These are phyloP conservation scores for Termitomyces sp. DNA, from an alignment of 768 basidiomycete species.

Conservation along the genomic window DNA sequence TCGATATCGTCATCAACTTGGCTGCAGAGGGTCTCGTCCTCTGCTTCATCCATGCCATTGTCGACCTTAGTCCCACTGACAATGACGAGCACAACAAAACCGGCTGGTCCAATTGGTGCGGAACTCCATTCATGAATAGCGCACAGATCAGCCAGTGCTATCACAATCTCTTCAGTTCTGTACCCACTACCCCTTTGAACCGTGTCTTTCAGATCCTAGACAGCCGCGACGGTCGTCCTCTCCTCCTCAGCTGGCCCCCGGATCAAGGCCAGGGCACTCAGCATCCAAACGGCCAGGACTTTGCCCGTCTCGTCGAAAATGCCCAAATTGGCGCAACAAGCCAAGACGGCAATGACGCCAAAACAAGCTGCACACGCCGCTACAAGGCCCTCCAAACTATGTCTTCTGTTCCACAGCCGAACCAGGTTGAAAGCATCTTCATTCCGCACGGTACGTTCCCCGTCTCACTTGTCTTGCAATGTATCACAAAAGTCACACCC, in stretches of 20 bases:
- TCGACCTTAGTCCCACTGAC: conserved; percentile 64
- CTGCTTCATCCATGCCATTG: conserved; percentile 83
- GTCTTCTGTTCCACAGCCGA: conserved; percentile 37
- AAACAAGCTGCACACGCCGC: conserved; percentile 82
- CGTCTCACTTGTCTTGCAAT: conserved; percentile 16
- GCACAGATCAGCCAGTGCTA: conserved; percentile 58
- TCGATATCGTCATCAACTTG: conserved; percentile 88
- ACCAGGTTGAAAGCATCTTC: conserved; percentile 80
- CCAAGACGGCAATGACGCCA: conserved; percentile 58
- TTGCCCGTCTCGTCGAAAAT: conserved; percentile 59
- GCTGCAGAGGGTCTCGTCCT: conserved; percentile 82
- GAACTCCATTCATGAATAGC: conserved; percentile 56
- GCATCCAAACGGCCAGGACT: conserved; percentile 37
- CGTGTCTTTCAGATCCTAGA: conserved; percentile 78
- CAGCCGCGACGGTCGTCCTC: conserved; percentile 49
- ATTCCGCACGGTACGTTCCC: conserved; percentile 77
- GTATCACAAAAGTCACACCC: conserved; percentile 3
- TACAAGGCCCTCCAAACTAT: conserved; percentile 60
- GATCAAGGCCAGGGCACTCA: conserved; percentile 36
- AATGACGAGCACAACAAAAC: conserved; percentile 72
- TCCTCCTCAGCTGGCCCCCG: conserved; percentile 76
- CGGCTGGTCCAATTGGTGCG: conserved; percentile 86
- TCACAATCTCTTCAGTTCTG: conserved; percentile 48
- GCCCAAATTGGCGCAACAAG: conserved; percentile 53
- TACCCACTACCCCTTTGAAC: conserved; percentile 46